Evolutionary conservation across 164 flowering plant genomes (phyloP).

Genomic region (Nymphaea thermarum): DNA sequence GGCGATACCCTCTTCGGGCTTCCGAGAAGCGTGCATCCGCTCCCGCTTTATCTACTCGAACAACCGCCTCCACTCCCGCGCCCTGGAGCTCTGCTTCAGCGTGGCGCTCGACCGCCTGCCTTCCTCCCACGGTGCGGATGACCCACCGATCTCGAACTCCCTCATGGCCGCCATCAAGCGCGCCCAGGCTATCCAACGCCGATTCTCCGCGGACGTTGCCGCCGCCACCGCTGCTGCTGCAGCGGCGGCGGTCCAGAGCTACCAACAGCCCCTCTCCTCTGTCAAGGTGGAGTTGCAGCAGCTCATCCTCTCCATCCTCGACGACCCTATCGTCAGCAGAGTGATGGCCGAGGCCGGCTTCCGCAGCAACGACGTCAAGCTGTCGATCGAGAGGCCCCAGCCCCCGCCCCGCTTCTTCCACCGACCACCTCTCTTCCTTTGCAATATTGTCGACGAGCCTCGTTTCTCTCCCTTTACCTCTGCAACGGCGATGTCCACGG

Average conservation of each 20-base stretch:
- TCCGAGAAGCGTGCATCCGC: slow-evolving; percentile 61
- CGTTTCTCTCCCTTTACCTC: slow-evolving; percentile 17
- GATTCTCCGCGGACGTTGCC: slow-evolving; percentile 49
- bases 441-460: slow-evolving; percentile 22
- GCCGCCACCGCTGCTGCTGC: slow-evolving; percentile 21
- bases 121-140: slow-evolving; percentile 25
- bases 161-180: slow-evolving; percentile 88
- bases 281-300: slow-evolving; percentile 71
- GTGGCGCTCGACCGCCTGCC: slow-evolving; percentile 71
- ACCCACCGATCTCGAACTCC: slow-evolving; percentile 74
- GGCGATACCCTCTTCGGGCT: slow-evolving; percentile 33
- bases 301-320: slow-evolving; percentile 71
- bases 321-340: slow-evolving; percentile 90
- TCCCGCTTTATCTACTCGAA: slow-evolving; percentile 35
- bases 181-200: slow-evolving; percentile 69
- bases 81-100: slow-evolving; percentile 61
- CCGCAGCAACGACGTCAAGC: slow-evolving; percentile 69
- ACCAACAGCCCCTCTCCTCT: slow-evolving; percentile 18
- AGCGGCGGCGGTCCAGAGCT: slow-evolving; percentile 23
- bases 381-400: slow-evolving; percentile 60
- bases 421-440: slow-evolving; percentile 50
- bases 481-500: slow-evolving; percentile 28
- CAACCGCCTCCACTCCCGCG: slow-evolving; percentile 54
- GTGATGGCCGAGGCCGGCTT: slow-evolving; percentile 89
- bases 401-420: slow-evolving; percentile 26